phyloP scores from a whole-genome alignment of 2,329 filamentous ascomycete species.

The Sporothrix sp. region DNA sequence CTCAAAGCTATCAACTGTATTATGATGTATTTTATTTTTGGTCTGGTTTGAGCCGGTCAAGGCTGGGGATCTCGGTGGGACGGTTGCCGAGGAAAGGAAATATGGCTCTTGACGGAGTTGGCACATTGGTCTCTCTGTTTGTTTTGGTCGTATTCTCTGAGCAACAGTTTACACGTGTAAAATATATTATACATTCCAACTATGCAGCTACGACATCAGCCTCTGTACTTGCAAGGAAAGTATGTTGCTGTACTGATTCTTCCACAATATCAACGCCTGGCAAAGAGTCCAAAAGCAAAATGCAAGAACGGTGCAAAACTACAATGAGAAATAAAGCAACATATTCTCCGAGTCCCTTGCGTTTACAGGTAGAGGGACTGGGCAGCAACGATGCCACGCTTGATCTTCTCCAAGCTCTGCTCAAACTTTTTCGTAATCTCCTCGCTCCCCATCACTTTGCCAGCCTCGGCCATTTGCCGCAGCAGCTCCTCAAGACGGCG shows the following conservation, averaged over 20 bases:
- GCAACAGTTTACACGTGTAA: background rate
- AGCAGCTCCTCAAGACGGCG: slow-evolving; percentile 88
- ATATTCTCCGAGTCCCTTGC: background rate
- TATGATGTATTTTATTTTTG: slow-evolving; percentile 11
- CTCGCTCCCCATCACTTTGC: slow-evolving; percentile 96
- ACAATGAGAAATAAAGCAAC: background rate
- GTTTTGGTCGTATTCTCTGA: too few species aligned
- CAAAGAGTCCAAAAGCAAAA: background rate
- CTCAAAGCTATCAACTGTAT: slow-evolving; percentile 5
- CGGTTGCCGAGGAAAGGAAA: background rate
- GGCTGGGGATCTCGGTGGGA: background rate
- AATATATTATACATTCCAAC: too few species aligned
- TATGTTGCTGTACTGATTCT: too few species aligned
- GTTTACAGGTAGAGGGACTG: slow-evolving; percentile 79
- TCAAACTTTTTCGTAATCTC: slow-evolving; percentile 92
- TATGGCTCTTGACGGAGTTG: background rate
- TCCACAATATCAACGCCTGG: slow-evolving; percentile 2
- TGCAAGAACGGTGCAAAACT: background rate
- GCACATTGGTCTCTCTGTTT: too few species aligned
- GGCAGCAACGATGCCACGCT: slow-evolving; percentile 87
- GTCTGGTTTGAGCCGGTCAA: background rate
- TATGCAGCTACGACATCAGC: too few species aligned
- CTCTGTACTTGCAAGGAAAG: too few species aligned
- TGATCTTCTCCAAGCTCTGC: slow-evolving; percentile 70
- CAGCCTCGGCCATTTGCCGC: slow-evolving; percentile 87